These are phyloP conservation scores for Isatis lusitanica DNA, from an alignment of 441 rosid genomes.

Conservation along the genomic window DNA sequence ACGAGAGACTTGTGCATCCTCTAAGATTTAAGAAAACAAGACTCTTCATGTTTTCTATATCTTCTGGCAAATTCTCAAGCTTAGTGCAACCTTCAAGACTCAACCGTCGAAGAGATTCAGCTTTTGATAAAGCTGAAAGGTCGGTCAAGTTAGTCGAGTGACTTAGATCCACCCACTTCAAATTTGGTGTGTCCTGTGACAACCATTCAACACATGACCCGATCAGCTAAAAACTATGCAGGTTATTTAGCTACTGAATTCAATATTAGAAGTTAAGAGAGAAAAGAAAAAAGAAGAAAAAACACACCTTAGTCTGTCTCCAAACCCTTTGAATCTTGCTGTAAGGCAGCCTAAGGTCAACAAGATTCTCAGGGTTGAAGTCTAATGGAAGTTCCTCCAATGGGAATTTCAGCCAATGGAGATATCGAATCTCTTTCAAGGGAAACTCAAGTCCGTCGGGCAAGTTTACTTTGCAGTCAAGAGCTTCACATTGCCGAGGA, in stretches of 20 bases:
- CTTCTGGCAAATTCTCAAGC: neutral
- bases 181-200: neutral
- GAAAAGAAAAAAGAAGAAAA: no score
- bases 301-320: neutral
- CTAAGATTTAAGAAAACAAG: neutral
- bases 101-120: neutral
- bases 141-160: no score
- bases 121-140: no score
- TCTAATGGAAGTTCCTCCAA: no score
- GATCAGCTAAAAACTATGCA: neutral
- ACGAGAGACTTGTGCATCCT: constrained; percentile 3
- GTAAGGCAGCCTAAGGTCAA: neutral
- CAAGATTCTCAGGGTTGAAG: no score
- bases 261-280: neutral
- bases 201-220: neutral
- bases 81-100: constrained; percentile 23
- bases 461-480: no score
- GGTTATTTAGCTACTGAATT: neutral
- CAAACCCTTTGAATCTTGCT: constrained; percentile 5
- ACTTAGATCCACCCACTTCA: constrained; percentile 26
- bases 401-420: no score
- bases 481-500: no score
- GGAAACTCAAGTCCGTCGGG: neutral
- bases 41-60: neutral
- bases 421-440: neutral